Evolutionary conservation across 768 basidiomycete genomes (phyloP).

Genomic region (Arthromyces matolae): DNA sequence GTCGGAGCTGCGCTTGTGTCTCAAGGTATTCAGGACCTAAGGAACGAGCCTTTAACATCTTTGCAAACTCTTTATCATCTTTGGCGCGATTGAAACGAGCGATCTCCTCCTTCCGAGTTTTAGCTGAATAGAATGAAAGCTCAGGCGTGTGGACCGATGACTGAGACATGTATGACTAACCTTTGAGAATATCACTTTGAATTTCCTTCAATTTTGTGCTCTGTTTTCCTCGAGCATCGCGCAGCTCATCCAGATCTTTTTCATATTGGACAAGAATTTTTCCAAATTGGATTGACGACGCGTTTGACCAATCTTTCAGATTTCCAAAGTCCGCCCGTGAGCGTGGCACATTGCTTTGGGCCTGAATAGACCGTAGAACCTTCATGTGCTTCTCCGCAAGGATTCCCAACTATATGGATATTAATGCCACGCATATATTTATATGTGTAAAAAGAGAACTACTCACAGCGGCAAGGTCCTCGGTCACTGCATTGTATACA

Average conservation of each 20-base stretch:
- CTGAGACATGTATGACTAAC: conserved; percentile 32
- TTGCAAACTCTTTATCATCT: conserved; percentile 74
- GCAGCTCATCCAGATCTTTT: conserved; percentile 45
- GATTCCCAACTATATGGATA: conserved; percentile 36
- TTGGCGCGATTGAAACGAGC: conserved; percentile 74
- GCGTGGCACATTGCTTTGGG: conserved; percentile 33
- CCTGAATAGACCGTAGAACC: conserved; percentile 32
- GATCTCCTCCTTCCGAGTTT: conserved; percentile 81
- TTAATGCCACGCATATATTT: conserved; percentile 1
- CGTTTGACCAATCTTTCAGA: conserved; percentile 48
- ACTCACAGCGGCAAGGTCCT: conserved; percentile 61
- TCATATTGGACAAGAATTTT: conserved; percentile 44
- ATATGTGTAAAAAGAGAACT: background rate
- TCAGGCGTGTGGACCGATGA: background rate
- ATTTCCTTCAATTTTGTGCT: conserved; percentile 46
- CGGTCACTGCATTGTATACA: conserved; percentile 42
- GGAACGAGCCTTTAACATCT: conserved; percentile 68
- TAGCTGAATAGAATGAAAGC: conserved; percentile 42
- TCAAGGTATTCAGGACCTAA: conserved; percentile 88
- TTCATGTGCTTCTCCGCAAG: conserved; percentile 36
- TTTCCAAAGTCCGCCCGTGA: conserved; percentile 44
- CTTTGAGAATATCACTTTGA: conserved; percentile 65
- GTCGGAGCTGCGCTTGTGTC: conserved; percentile 72
- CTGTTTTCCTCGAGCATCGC: conserved; percentile 30
- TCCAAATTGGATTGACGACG: conserved; percentile 51